A percentile compares a stretch with the other conserved stretches of the same genome.
Conservation (phyloP, 2,329 filamentous ascomycete species). For the Aciculosporium take region DNA sequence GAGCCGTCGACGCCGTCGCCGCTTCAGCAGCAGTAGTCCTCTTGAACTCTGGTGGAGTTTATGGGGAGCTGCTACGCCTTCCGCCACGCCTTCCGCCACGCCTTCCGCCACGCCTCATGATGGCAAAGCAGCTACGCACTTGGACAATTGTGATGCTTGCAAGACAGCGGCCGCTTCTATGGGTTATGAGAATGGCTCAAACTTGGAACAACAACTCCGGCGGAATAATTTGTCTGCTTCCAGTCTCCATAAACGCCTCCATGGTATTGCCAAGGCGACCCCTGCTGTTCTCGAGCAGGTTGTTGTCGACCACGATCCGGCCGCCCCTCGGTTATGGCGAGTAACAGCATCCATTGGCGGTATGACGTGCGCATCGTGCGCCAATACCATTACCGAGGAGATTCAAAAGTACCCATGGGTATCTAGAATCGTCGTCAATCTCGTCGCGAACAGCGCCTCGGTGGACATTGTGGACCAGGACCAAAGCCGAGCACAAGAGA, state of each 20-base stretch:
- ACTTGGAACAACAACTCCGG: constrained; percentile 3
- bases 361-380: constrained; percentile 62
- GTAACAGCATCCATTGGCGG: constrained; percentile 48
- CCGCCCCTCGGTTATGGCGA: constrained; percentile 23
- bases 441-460: constrained; percentile 52
- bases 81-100: constrained; percentile 12
- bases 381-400: constrained; percentile 45
- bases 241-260: constrained; percentile 4
- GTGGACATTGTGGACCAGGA: constrained; percentile 34
- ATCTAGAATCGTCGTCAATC: constrained; percentile 42
- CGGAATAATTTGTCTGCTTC: constrained; percentile 4
- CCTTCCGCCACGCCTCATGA: constrained; percentile 11
- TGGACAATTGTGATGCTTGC: constrained; percentile 25
- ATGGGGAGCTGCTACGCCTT: constrained; percentile 15
- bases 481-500: constrained; percentile 16
- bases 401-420: constrained; percentile 44
- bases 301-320: constrained; percentile 9
- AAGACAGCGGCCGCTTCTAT: constrained; percentile 10
- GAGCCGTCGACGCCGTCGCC: constrained; percentile 9
- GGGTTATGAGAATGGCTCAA: constrained; percentile 4
- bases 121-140: constrained; percentile 17
- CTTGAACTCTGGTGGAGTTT: constrained; percentile 19
- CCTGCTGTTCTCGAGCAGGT: constrained; percentile 13
- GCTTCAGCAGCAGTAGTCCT: constrained; percentile 9
- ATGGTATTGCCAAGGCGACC: not conserved